Evolutionary conservation across 2,329 filamentous ascomycete genomes (phyloP).

Genomic region (Pseudocercospora pini-densiflorae): DNA sequence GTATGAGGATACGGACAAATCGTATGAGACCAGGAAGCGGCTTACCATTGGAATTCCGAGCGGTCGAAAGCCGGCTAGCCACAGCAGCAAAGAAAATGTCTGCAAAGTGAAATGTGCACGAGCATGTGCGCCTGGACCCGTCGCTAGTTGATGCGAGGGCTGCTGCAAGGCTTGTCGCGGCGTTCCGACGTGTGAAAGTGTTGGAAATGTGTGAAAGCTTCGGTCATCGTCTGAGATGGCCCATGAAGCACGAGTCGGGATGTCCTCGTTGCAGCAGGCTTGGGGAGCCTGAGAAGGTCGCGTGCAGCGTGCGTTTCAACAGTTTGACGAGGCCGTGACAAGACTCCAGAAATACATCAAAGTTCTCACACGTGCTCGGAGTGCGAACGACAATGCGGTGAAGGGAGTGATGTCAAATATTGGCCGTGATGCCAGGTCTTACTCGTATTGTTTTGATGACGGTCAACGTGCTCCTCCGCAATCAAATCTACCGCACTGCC

Average conservation of each 20-base stretch:
- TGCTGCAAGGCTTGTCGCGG: background rate
- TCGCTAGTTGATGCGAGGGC: background rate
- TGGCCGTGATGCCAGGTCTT: background rate
- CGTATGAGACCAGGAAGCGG: background rate
- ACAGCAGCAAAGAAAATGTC: background rate
- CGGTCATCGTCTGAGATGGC: background rate
- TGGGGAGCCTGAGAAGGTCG: conserved; percentile 1
- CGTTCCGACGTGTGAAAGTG: background rate
- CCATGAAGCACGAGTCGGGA: background rate
- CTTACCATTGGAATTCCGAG: background rate
- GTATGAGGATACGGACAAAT: background rate
- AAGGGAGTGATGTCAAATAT: background rate
- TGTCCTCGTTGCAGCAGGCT: background rate
- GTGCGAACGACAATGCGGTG: background rate
- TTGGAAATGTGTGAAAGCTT: background rate
- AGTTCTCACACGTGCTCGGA: background rate
- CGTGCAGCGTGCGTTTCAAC: conserved; percentile 2
- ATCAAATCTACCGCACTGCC: conserved; percentile 5
- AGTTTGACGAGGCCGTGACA: background rate
- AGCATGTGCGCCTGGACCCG: background rate
- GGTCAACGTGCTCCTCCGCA: conserved; percentile 1
- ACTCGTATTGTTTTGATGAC: background rate
- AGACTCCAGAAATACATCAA: background rate
- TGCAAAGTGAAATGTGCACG: background rate
- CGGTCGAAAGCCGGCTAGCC: background rate